phyloP scores from a whole-genome alignment of 2,329 filamentous ascomycete genomes.

The Dissoconium aciculare region DNA sequence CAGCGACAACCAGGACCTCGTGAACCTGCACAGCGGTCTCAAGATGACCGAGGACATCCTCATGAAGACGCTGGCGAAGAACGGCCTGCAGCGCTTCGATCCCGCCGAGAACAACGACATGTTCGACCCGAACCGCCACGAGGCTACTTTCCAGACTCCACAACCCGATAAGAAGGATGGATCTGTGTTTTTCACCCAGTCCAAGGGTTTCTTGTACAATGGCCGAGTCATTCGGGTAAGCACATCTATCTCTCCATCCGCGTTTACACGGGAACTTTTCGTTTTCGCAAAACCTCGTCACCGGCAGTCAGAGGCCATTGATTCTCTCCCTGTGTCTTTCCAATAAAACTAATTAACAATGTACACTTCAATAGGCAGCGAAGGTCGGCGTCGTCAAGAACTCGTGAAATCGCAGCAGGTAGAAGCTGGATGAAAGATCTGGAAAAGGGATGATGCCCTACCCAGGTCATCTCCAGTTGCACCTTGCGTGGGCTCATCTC shows the following conservation, averaged over 20 bases:
- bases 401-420: slow-evolving; percentile 24
- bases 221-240: slow-evolving; percentile 61
- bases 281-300: no score
- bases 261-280: slow-evolving; percentile 13
- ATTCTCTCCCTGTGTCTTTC: no score
- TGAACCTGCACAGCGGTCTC: slow-evolving; percentile 70
- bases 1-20: slow-evolving; percentile 53
- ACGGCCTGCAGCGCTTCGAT: slow-evolving; percentile 80
- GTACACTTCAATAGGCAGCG: slow-evolving; percentile 44
- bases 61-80: slow-evolving; percentile 78
- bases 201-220: slow-evolving; percentile 91
- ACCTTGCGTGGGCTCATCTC: no score
- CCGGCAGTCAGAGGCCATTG: no score
- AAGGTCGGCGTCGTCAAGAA: slow-evolving; percentile 97
- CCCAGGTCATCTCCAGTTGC: no score
- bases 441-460: no score
- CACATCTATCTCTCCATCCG: slow-evolving; percentile 3
- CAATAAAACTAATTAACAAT: slow-evolving; percentile 7
- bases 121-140: slow-evolving; percentile 93
- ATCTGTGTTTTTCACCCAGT: slow-evolving; percentile 80
- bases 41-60: slow-evolving; percentile 91
- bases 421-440: no score
- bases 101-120: slow-evolving; percentile 57
- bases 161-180: slow-evolving; percentile 79
- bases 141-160: slow-evolving; percentile 89